Base-by-base conservation (phyloP, 106 monocot species). In the Posidonia australis region DNA sequence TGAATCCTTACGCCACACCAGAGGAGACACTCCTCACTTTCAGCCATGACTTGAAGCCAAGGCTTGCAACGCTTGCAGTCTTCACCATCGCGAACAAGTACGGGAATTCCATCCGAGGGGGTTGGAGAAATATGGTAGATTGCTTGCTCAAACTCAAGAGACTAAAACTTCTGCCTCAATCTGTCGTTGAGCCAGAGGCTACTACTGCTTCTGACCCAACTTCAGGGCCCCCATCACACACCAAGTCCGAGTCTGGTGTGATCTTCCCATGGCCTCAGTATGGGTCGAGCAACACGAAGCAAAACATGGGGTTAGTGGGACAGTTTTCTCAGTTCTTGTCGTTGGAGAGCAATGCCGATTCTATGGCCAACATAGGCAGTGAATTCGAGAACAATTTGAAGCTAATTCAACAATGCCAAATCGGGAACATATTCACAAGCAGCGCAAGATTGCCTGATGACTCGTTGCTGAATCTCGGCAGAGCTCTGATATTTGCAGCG, bases 21-120 rank as follows among this genome's bases (percentile, higher is more conserved):
- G 90, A 96, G 27, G 96, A 96, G 65, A 86, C 82, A 5, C 80
- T 87, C 36, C 76, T 80, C 77, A 73, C 71, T 31, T 96, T 96
- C 80, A 82, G 68, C 71, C 58, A 90, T 51, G 90, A 90, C 67
- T 28, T 87, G 28, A 90, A 90, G 70, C 84, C 90, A 41, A 63
- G 86, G 10, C 87, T 96, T 76, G 96, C 96, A 14, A 96, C 84
- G 0, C 69, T 90, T 12, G 96, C 96, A 0, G 77, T 82, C 58
- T 96, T 96, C 80, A 96, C 96, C 62, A 84, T 96, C 18, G 86
- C 80, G 3, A 87, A 90, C 73, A 86, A 74, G 77, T 90, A 80
- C 68, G 96, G 90, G 1, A 78, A 74, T 9, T 80, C 90, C 1
- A 65, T 96, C 6, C 83, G 90, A 9, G 87, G 87, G 1, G 75